These are phyloP conservation scores for Gossypium schwendimanii DNA, from an alignment of 441 rosid species.

Conservation along the genomic window DNA sequence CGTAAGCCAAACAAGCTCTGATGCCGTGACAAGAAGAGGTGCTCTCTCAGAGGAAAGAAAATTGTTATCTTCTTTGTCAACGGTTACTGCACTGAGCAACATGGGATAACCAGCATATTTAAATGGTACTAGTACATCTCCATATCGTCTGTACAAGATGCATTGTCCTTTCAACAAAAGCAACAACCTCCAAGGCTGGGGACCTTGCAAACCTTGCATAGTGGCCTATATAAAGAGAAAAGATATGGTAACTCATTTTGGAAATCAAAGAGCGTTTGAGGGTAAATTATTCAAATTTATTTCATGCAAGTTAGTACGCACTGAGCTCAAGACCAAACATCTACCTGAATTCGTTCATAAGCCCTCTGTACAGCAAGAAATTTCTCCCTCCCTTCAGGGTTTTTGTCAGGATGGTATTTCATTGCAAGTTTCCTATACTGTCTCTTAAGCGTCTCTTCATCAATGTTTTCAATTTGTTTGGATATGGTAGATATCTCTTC, in stretches of 20 bases:
- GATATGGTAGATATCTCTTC: conserved; percentile 65
- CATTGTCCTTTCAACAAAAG: conserved; percentile 95
- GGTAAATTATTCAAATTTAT: conserved; percentile 1
- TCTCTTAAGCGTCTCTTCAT: conserved; percentile 98
- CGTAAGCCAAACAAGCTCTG: conserved; percentile 98
- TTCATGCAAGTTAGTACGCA: conserved; percentile 6
- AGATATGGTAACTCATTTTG: background rate
- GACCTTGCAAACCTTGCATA: conserved; percentile 99
- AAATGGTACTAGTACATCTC: conserved; percentile 82
- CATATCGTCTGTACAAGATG: conserved; percentile 88
- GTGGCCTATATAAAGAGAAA: conserved; percentile 61
- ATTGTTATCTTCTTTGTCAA: conserved; percentile 87
- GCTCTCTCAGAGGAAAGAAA: conserved; percentile 87
- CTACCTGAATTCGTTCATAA: conserved; percentile 97
- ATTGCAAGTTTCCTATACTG: conserved; percentile 99
- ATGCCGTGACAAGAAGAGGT: conserved; percentile 96
- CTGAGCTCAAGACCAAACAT: conserved; percentile 5
- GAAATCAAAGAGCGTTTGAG: background rate
- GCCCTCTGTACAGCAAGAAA: conserved; percentile 99
- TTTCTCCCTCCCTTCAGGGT: conserved; percentile 98
- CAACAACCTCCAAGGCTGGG: conserved; percentile 97
- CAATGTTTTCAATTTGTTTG: conserved; percentile 88
- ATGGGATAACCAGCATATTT: conserved; percentile 99
- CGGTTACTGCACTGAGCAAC: conserved; percentile 92
- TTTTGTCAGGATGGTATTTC: conserved; percentile 99